These are phyloP conservation scores for Eucalyptus globulus DNA, from an alignment of 345 rosid genomes.

Conservation along the genomic window DNA sequence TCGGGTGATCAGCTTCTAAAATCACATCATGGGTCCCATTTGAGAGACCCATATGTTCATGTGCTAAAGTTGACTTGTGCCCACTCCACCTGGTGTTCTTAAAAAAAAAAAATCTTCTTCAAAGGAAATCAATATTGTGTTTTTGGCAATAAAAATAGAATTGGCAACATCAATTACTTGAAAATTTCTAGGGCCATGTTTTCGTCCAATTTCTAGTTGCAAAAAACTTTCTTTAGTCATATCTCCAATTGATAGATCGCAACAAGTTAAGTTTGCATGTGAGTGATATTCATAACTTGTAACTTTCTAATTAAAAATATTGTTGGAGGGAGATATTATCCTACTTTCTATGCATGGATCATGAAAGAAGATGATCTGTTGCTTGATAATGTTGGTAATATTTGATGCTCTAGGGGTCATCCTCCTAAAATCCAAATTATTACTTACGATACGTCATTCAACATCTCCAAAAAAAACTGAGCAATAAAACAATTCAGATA, in stretches of 20 bases:
- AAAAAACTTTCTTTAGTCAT: neutral
- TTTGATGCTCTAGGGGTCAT: neutral
- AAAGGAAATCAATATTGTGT: neutral
- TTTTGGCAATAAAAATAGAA: neutral
- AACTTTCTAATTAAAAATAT: neutral
- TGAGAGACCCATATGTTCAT: neutral
- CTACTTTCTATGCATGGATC: neutral
- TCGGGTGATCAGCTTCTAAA: neutral
- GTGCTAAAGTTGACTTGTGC: neutral
- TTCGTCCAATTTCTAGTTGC: neutral
- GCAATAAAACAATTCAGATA: neutral
- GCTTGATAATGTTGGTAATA: neutral
- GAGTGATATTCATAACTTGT: neutral
- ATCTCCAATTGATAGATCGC: fast-evolving
- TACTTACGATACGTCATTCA: neutral
- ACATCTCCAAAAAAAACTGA: neutral
- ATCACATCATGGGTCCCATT: neutral
- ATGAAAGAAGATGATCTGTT: neutral
- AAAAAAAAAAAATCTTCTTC: neutral
- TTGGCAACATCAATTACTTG: neutral
- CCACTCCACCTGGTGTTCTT: neutral
- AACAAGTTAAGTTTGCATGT: neutral
- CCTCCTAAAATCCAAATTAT: neutral
- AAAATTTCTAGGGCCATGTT: neutral
- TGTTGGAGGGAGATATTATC: neutral